Evolutionary conservation across 345 rosid species (phyloP), one percentile per base, ranked within the genome.

Genomic region (Syzygium aromaticum): DNA sequence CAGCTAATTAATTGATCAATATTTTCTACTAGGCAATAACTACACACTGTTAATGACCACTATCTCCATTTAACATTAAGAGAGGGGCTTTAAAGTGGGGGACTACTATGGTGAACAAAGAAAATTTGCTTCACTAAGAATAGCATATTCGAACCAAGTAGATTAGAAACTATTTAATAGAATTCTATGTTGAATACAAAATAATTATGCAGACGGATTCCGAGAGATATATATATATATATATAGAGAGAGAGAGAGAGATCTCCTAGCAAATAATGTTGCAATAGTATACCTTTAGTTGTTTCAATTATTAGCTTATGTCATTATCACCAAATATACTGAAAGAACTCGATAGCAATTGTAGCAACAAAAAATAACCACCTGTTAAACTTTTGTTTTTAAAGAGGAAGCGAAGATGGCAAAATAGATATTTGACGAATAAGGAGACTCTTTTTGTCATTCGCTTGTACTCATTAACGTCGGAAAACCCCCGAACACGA

Each of bases 281-380:
- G 77, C 11, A 2, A 67, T 4, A 67, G 5, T 4, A 67, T 67
- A 16, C 23, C 21, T 67, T 67, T 67, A 67, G 30, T 16, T 27
- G 33, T n/a, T 61, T 61, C 8, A 5, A 61, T 14, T 27, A 27
- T 61, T 61, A 16, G 33, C 33, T 59, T 61, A 61, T 61, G 15
- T 61, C 33, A 61, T 27, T 67, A 67, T 30, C 43, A 30, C 1
- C 5, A 21, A 30, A 67, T 16, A 67, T 30, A 16, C 11, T 16
- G 2, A 67, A 67, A 67, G 23, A 67, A 67, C 3, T 8, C 6
- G 5, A 67, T 30, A 13, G 16, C 7, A 13, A 16, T 14, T 27
- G 11, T 0, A n/a, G 8, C 1, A 61, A 27, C 0, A 2, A 61
- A 27, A 61, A 12, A 27, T 0, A 61, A 7, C 17, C 17, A 6